phyloP scores from a whole-genome alignment of 768 basidiomycete species.

The Kwoniella botswanensis region DNA sequence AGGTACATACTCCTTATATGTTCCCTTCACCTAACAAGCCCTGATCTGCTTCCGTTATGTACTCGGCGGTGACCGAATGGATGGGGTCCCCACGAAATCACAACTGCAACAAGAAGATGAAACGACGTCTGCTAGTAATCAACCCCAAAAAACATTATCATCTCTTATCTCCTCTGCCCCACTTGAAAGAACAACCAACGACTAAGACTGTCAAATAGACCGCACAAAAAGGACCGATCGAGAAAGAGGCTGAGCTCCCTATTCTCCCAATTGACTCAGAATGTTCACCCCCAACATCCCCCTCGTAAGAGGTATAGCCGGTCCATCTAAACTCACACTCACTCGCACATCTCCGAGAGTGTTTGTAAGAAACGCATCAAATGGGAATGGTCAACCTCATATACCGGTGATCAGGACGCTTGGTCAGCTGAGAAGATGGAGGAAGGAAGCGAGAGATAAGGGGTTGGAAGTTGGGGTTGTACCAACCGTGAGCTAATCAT shows the following conservation, averaged over 20 bases:
- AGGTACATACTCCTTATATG: not conserved
- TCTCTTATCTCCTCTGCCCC: not conserved
- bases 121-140: not conserved
- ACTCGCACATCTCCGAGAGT: not conserved
- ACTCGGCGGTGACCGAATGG: not conserved
- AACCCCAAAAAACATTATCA: not conserved
- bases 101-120: not conserved
- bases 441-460: conserved; percentile 66
- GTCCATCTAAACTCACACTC: not conserved
- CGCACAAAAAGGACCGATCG: too few species aligned
- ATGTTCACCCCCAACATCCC: not conserved
- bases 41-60: not conserved
- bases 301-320: conserved; percentile 2
- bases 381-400: conserved; percentile 15
- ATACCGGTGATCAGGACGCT: conserved; percentile 56
- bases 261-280: not conserved
- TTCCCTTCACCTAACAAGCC: not conserved
- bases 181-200: not conserved
- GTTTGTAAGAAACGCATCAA: not conserved
- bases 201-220: too few species aligned
- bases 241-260: too few species aligned
- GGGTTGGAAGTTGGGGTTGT: conserved; percentile 83
- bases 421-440: conserved; percentile 65
- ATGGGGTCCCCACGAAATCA: not conserved
- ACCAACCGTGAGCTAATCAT: conserved; percentile 65